Evolutionary conservation across 176 grass and related monocot genomes (phyloP).

Genomic region (Juncus effusus): DNA sequence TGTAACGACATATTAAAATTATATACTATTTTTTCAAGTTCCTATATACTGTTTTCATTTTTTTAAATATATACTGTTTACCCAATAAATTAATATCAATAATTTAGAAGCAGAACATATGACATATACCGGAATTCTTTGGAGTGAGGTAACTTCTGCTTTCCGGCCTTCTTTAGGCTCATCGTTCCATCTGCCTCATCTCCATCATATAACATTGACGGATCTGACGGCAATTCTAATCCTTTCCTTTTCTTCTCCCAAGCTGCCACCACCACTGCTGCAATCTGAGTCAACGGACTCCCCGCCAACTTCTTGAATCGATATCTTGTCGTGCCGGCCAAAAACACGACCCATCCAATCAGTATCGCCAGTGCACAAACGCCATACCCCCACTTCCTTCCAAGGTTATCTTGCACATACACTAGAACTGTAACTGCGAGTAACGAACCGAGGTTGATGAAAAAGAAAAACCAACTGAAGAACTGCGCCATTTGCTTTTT

Average conservation of each 20-base stretch:
- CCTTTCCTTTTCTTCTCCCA: conserved; percentile 62
- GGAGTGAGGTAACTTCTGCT: conserved; percentile 76
- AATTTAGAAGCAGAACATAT: too few relatives aligned
- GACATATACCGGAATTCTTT: conserved; percentile 54
- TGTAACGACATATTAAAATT: too few relatives aligned
- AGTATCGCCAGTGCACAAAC: conserved; percentile 59
- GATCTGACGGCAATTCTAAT: conserved; percentile 58
- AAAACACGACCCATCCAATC: conserved; percentile 47
- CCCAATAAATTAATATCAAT: too few relatives aligned
- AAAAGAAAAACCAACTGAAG: conserved; percentile 99
- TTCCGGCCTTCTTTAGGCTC: conserved; percentile 45
- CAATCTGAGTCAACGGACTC: conserved; percentile 81
- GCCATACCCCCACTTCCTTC: conserved; percentile 63
- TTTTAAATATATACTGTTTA: too few relatives aligned
- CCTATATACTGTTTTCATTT: too few relatives aligned
- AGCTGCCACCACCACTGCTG: conserved; percentile 47
- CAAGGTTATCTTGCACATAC: conserved; percentile 86
- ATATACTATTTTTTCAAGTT: too few relatives aligned
- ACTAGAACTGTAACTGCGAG: conserved; percentile 83
- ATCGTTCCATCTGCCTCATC: conserved; percentile 22
- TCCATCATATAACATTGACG: conserved; percentile 46
- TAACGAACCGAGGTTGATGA: conserved; percentile 86
- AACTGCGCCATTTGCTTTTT: conserved; percentile 66
- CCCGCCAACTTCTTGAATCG: conserved; percentile 89
- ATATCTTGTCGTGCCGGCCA: conserved; percentile 55